A percentile compares a stretch with the other conserved stretches of the same genome.
These are phyloP conservation scores for Phytophthora citricola DNA, from an alignment of 352 stramenopile genomes.

Conservation along the genomic window DNA sequence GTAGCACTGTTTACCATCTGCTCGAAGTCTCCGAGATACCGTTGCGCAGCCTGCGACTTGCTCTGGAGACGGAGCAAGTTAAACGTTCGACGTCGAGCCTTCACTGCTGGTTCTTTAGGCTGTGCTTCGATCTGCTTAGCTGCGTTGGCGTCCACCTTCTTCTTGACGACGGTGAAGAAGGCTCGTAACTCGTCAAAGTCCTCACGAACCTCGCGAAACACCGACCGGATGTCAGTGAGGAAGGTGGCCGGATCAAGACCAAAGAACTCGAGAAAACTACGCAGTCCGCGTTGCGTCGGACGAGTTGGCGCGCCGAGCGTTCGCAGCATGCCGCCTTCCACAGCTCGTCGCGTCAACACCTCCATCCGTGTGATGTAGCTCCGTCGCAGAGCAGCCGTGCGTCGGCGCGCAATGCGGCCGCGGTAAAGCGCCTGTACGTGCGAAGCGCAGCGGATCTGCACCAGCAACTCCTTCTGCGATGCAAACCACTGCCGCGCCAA, in stretches of 20 bases:
- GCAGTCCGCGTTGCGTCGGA: slow-evolving; percentile 65
- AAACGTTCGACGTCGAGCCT: slow-evolving; percentile 23
- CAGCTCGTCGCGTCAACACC: slow-evolving; percentile 57
- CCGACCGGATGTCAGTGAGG: slow-evolving; percentile 62
- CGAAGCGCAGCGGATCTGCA: slow-evolving; percentile 52
- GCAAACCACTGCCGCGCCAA: slow-evolving; percentile 60
- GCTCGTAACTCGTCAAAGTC: slow-evolving; percentile 70
- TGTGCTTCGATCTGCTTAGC: slow-evolving; percentile 28
- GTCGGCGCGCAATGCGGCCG: slow-evolving; percentile 67
- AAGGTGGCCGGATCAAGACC: slow-evolving; percentile 81
- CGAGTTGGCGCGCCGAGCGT: slow-evolving; percentile 63
- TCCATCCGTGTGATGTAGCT: slow-evolving; percentile 85
- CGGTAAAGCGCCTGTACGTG: slow-evolving; percentile 78
- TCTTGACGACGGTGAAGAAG: slow-evolving; percentile 71
- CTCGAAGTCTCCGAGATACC: slow-evolving; percentile 69
- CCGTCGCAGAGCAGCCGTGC: slow-evolving; percentile 67
- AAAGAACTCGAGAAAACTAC: slow-evolving; percentile 77
- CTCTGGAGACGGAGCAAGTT: slow-evolving; percentile 37
- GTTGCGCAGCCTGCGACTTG: slow-evolving; percentile 57
- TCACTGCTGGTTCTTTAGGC: slow-evolving; percentile 15
- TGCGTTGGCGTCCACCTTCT: slow-evolving; percentile 57
- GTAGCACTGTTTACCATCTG: slow-evolving; percentile 52
- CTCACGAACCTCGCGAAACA: slow-evolving; percentile 72
- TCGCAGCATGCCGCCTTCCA: slow-evolving; percentile 71
- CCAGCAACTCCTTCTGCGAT: slow-evolving; percentile 61